phyloP scores from a whole-genome alignment of 306 rosid genomes.

The Acacia acuminata region DNA sequence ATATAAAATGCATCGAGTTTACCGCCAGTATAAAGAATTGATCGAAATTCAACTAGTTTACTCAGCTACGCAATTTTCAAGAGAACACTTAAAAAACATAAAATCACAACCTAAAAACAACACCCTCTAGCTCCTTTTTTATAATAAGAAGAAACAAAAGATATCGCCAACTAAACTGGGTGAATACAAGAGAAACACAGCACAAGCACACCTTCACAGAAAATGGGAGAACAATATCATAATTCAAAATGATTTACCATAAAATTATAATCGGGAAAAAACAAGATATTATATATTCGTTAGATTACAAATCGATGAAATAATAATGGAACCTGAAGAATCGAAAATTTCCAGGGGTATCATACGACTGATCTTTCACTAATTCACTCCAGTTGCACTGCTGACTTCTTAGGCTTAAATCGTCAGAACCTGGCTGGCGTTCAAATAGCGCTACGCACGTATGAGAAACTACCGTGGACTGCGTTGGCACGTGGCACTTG shows the following conservation, averaged over 20 bases:
- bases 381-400: background rate
- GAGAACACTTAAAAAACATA: background rate
- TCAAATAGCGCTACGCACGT: conserved; percentile 9
- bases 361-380: background rate
- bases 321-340: conserved; percentile 26
- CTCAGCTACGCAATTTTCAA: background rate
- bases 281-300: background rate
- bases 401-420: background rate
- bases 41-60: background rate
- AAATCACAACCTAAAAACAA: background rate
- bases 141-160: background rate
- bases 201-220: background rate
- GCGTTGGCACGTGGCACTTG: background rate
- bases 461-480: background rate
- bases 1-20: background rate
- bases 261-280: background rate
- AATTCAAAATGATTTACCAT: background rate
- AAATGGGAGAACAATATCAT: background rate
- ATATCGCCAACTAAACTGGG: conserved; percentile 8
- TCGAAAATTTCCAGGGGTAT: conserved; percentile 17
- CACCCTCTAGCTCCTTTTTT: background rate
- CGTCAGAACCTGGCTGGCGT: background rate
- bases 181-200: background rate
- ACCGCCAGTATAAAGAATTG: background rate
- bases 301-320: background rate